Conservation (phyloP, 805 yeast genomes). For the Wickerhamiella kurtzmanii region DNA sequence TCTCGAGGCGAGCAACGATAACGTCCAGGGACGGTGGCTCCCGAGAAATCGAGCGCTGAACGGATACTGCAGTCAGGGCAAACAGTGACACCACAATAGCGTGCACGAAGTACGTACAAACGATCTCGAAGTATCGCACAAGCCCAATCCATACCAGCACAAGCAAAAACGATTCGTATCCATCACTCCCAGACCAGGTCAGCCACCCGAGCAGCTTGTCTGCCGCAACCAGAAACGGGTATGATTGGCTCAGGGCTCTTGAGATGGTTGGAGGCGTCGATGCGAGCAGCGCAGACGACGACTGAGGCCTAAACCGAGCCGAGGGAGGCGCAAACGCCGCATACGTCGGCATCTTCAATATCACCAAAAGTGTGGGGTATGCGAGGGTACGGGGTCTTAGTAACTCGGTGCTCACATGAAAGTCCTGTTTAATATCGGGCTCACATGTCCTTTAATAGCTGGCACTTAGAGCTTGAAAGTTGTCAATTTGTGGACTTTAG, state of each 20-base stretch:
- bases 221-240: slow-evolving; percentile 68
- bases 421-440: no score
- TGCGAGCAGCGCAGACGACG: slow-evolving; percentile 63
- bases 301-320: slow-evolving; percentile 31
- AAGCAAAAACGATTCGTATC: slow-evolving; percentile 57
- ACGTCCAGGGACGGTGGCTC: slow-evolving; percentile 77
- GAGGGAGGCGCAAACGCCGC: slow-evolving; percentile 28
- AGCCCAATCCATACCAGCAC: slow-evolving; percentile 41
- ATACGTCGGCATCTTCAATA: slow-evolving; percentile 19
- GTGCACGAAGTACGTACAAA: slow-evolving; percentile 57
- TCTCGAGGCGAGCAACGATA: slow-evolving; percentile 60
- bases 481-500: no score
- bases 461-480: no score
- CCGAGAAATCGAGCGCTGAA: slow-evolving; percentile 45
- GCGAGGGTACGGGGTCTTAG: not conserved
- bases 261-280: slow-evolving; percentile 88
- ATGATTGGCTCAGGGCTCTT: slow-evolving; percentile 65
- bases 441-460: no score
- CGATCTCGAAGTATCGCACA: slow-evolving; percentile 65
- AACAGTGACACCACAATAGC: slow-evolving; percentile 40
- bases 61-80: not conserved
- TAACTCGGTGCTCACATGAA: no score
- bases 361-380: slow-evolving; percentile 1
- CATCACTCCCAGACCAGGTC: slow-evolving; percentile 86
- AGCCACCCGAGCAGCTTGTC: slow-evolving; percentile 57